A percentile compares a stretch with the other conserved stretches of the same genome.
phyloP scores from a whole-genome alignment of 129 eudicot species.

The Flaveria linearis region DNA sequence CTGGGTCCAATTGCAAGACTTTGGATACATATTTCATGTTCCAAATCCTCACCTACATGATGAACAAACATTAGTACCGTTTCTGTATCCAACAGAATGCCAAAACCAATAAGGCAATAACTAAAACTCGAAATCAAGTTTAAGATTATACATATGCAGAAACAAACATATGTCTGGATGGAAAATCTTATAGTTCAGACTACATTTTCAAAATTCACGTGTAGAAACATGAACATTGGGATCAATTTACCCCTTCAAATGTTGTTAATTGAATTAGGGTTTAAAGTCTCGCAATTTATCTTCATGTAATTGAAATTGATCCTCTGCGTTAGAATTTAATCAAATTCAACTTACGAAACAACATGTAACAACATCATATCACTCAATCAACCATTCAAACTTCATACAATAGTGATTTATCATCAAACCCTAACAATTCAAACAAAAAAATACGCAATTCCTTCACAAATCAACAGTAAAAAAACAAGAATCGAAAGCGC shows the following conservation, averaged over 20 bases:
- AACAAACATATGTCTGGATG: not conserved
- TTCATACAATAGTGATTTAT: constrained; percentile 8
- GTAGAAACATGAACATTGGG: no score
- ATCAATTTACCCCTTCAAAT: not conserved
- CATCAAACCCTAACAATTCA: constrained; percentile 23
- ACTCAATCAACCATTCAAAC: constrained; percentile 14
- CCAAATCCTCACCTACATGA: constrained; percentile 86
- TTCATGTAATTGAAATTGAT: constrained; percentile 10
- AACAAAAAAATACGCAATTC: constrained; percentile 14
- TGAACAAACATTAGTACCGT: constrained; percentile 12
- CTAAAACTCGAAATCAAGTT: not conserved
- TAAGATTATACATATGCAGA: not conserved
- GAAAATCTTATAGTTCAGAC: no score
- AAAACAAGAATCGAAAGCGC: constrained; percentile 9
- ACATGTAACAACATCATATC: not conserved
- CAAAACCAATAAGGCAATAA: not conserved
- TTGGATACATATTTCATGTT: constrained; percentile 70
- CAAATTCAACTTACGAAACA: constrained; percentile 12
- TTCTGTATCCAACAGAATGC: not conserved
- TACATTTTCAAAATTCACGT: no score
- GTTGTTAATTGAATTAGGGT: constrained; percentile 23
- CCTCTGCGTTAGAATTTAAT: not conserved
- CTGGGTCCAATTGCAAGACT: constrained; percentile 48
- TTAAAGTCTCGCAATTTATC: constrained; percentile 3
- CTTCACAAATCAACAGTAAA: constrained; percentile 3